A percentile compares a stretch with the other conserved stretches of the same genome.
phyloP scores from a whole-genome alignment of 2,329 filamentous ascomycete genomes.

The Coniochaeta sp. region DNA sequence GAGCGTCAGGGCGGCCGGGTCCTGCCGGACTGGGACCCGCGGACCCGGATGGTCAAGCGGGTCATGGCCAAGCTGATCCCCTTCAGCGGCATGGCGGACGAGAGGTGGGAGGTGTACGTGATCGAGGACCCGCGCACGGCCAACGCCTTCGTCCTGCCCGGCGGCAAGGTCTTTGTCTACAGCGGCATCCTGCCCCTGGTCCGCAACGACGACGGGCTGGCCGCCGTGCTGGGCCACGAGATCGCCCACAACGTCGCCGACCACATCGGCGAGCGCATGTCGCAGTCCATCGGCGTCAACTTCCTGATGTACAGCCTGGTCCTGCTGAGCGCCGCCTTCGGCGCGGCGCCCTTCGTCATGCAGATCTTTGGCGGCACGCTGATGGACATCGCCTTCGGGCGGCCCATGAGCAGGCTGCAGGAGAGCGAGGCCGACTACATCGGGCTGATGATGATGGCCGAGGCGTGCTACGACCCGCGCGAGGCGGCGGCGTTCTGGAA shows the following conservation, averaged over 20 bases:
- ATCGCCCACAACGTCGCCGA: slow-evolving; percentile 69
- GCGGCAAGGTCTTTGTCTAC: slow-evolving; percentile 74
- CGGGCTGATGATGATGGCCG: slow-evolving; percentile 74
- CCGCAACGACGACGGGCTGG: slow-evolving; percentile 59
- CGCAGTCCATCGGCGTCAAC: slow-evolving; percentile 42
- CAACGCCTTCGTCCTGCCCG: slow-evolving; percentile 74
- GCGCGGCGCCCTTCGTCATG: slow-evolving; percentile 32
- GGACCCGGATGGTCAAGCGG: slow-evolving; percentile 47
- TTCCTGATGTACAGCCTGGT: slow-evolving; percentile 42
- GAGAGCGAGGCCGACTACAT: slow-evolving; percentile 77
- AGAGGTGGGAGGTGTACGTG: slow-evolving; percentile 64
- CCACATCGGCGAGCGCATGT: slow-evolving; percentile 58
- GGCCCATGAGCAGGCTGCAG: slow-evolving; percentile 63
- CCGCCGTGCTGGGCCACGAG: slow-evolving; percentile 71
- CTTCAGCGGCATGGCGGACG: slow-evolving; percentile 50
- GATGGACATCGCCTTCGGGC: slow-evolving; percentile 55
- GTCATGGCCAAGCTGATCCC: slow-evolving; percentile 62
- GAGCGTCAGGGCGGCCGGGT: slow-evolving; percentile 45
- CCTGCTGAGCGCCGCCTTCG: slow-evolving; percentile 35
- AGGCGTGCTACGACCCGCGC: slow-evolving; percentile 67
- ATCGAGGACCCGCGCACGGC: slow-evolving; percentile 50
- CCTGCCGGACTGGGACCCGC: slow-evolving; percentile 46
- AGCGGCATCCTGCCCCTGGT: slow-evolving; percentile 65
- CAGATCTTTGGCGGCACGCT: slow-evolving; percentile 37
- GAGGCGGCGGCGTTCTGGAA: slow-evolving; percentile 61